A percentile compares a stretch with the other conserved stretches of the same genome.
Conservation (phyloP, 768 basidiomycete genomes). For the Russula griseocarnosa region DNA sequence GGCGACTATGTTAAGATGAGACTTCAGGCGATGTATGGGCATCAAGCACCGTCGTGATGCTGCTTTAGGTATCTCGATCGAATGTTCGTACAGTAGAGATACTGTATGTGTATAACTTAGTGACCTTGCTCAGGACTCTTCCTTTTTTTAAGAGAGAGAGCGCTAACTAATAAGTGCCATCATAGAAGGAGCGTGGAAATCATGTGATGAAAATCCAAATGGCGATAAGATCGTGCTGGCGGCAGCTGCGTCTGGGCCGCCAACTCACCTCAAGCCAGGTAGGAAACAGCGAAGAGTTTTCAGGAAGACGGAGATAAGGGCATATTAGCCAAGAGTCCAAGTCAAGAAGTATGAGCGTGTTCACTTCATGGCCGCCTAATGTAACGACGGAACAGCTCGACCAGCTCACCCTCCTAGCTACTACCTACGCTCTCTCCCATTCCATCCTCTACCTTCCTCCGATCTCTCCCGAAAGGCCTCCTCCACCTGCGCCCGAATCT, state of each 20-base stretch:
- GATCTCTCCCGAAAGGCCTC: constrained; percentile 31
- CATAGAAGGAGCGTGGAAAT: neutral
- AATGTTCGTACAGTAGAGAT: neutral
- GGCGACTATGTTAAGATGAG: constrained; percentile 83
- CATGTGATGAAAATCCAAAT: neutral
- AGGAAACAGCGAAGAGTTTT: too few relatives aligned
- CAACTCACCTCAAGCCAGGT: too few relatives aligned
- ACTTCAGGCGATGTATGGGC: constrained; percentile 65
- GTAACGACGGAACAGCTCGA: constrained; percentile 56
- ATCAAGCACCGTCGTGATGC: neutral
- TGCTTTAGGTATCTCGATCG: constrained; percentile 2
- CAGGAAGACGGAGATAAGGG: too few relatives aligned
- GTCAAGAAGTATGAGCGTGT: constrained; percentile 3
- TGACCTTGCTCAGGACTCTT: too few relatives aligned
- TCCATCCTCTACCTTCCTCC: constrained; percentile 78
- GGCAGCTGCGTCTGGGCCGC: too few relatives aligned
- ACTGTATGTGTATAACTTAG: neutral
- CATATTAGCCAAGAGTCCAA: neutral
- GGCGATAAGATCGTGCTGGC: neutral
- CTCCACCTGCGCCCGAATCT: constrained; percentile 56
- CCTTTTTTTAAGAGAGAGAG: too few relatives aligned
- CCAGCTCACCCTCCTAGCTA: constrained; percentile 58
- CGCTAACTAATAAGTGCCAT: too few relatives aligned
- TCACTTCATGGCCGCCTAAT: constrained; percentile 53
- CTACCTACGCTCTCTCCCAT: constrained; percentile 80